Base-by-base conservation (phyloP, 2,329 filamentous ascomycete genomes). In the Exophiala oligosperma region DNA sequence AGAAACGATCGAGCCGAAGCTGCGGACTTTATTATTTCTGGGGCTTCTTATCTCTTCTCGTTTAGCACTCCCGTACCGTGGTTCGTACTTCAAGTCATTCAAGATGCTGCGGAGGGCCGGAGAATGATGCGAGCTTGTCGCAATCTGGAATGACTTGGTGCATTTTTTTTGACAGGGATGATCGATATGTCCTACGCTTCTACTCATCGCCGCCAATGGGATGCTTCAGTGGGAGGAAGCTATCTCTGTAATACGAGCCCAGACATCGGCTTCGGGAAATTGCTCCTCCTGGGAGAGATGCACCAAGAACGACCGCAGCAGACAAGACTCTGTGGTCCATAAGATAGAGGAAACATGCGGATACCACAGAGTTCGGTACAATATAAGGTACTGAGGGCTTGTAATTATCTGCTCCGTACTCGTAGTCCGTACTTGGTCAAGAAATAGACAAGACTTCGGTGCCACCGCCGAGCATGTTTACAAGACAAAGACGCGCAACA, bases 401-500 rank as follows among this genome's bases (percentile, higher is more conserved):
- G 26, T 28, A 28, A 7, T 28, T 28, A 17, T 17, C 17, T 17
- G 17, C 17, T 28, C 26, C 26, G 4, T 28, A 28, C 26, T 28
- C 26, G 4, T 9, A 9, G 32, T 35, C 11, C 46, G 8, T 49
- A 12, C 17, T 21, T 24, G 17, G n/a, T 51, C 17, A 35, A 9
- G 29, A 23, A 24, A 50, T 21, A 5, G 6, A 17, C 40, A 43
- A 43, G 37, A 51, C n/a, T 17, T 52, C 26, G 26, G 46, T 32
- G 41, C 40, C 40, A 32, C 14, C 35, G 51, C 24, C 51, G 9
- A 48, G 54, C 28, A 24, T 29, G 44, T 29, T 14, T 38, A 55
- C 40, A 43, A 43, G 40, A 43, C 40, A 29, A 49, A 26, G 29
- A 52, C 54, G 29, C 54, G 49, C 49, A 57, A 57, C 21, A 26